Base-by-base conservation (phyloP, 768 basidiomycete species). In the Podaxis pistillaris region DNA sequence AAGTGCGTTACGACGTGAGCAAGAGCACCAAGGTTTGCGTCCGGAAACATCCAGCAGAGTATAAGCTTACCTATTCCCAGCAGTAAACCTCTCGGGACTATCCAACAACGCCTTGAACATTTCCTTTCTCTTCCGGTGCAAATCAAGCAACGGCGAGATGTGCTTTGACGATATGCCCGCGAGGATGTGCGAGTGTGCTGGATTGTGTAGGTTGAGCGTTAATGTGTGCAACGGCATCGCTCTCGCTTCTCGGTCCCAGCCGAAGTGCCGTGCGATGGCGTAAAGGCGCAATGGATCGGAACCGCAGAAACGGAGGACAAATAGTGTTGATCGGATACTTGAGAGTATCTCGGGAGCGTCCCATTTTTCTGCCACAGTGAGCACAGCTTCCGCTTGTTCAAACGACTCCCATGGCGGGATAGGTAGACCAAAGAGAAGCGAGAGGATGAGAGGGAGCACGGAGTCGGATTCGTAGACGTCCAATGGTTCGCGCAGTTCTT, bases 311-410 rank as follows among this genome's bases (percentile, higher is more conserved):
- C 74, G 71, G 12, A 79, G 81, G 1, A 82, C 78, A 58, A 75
- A 78, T 38, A 86, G 72, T 1, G 81, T 78, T 22, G 81, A 78
- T 56, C 86, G 84, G 62, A 90, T 78, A 66, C 78, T 77, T 11
- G 85, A 81, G 41, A 79, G 74, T 2, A 86, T 84, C 0, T 87
- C 87, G 0, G 82, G 84, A 69, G 86, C 85, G 53, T 88, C 87
- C 80, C 89, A 91, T 68, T 87, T 89, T 67, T 90, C 87, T 1
- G 88, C 86, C 0, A 86, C 79, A 46, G 74, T 78, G 30, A 90
- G 72, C 4, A 91, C 76, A 8, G 79, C 74, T 58, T 86, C 86
- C 41, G 87, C 71, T 13, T 73, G 72, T 64, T 86, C 83, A 65
- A 82, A 83, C 2, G 82, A 81, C 40, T 75, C 74, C 68, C 83